Evolutionary conservation across 2,329 filamentous ascomycete species (phyloP).

Genomic region (Emmonsiellopsis sp.): DNA sequence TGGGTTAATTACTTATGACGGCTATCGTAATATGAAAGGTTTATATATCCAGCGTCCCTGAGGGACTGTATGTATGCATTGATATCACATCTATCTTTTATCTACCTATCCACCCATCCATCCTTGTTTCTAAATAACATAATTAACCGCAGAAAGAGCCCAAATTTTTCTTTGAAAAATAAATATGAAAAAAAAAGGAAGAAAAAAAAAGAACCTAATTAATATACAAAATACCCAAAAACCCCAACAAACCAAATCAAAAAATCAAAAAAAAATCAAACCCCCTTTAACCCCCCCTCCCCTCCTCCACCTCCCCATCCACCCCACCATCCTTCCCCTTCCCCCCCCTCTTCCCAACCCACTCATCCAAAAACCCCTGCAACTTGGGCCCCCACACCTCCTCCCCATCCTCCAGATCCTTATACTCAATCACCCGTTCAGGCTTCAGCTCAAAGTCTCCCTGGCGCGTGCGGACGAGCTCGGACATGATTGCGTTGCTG

Average conservation of each 20-base stretch:
- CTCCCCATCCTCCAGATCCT: constrained; percentile 67
- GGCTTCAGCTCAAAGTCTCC: constrained; percentile 66
- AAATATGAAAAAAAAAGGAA: neutral
- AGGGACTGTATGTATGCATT: too few species aligned
- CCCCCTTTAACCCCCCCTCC: neutral
- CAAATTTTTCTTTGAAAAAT: too few species aligned
- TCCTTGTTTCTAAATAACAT: too few species aligned
- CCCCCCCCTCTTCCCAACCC: constrained; percentile 35
- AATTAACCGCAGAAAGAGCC: too few species aligned
- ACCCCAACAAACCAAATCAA: neutral
- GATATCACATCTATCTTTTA: too few species aligned
- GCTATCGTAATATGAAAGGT: too few species aligned
- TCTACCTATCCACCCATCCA: too few species aligned
- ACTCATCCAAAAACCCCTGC: constrained; percentile 45
- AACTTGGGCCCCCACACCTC: constrained; percentile 75
- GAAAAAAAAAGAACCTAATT: neutral
- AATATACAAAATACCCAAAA: too few species aligned
- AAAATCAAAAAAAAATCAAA: neutral
- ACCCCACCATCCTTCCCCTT: constrained; percentile 4
- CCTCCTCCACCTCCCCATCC: neutral
- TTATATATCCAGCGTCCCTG: too few species aligned
- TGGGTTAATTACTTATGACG: too few species aligned
- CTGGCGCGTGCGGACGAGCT: constrained; percentile 71
- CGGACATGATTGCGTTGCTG: constrained; percentile 78
- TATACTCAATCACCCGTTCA: constrained; percentile 66